Base-by-base conservation (phyloP, 306 rosid species). In the Prunus dulcis region DNA sequence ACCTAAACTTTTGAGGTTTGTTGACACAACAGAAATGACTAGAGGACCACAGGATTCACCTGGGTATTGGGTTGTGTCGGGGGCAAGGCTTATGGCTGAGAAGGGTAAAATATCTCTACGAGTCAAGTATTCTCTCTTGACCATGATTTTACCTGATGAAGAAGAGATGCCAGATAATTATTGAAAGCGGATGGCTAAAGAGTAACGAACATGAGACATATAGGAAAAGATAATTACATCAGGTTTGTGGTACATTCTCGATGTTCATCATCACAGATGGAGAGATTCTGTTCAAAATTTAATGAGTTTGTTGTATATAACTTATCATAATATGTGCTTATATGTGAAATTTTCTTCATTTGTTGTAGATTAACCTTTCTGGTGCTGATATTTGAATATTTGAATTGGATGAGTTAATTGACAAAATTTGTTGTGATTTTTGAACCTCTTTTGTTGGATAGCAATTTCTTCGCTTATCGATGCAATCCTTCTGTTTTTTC, bases 11-110 rank as follows among this genome's bases (percentile, higher is more conserved):
- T 82, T 91, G 69, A 91, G 77, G 86, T 89, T 89, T 75, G 95
- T 93, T 34, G 98, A 93, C 87, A 93, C 98, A 22, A 86, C 93
- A 20, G 98, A 93, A 87, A 89, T 91, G 92, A 93, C 95, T n/a
- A 86, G 95, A 85, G 98, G 95, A 41, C 96, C 98, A 5, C 98
- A 91, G 87, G 91, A 93, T 76, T 70, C 78, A 12, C 98, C 98
- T 49, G 98, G 98, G 45, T 93, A 91, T 68, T 93, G 98, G 98
- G 87, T 88, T 78, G 98, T 93, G 64, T 93, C 96, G 1, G 98
- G 98, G 2, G 98, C 94, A 79, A 83, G 89, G 83, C 95, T 93
- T 38, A 18, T 43, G 3, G 90, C 91, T 69, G 98, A 91, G 61
- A 86, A 81, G 79, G 96, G 91, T 64, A 93, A 91, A 80, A 93